Conservation (phyloP, 108 stramenopile species). For the Cyclotella sp. region DNA sequence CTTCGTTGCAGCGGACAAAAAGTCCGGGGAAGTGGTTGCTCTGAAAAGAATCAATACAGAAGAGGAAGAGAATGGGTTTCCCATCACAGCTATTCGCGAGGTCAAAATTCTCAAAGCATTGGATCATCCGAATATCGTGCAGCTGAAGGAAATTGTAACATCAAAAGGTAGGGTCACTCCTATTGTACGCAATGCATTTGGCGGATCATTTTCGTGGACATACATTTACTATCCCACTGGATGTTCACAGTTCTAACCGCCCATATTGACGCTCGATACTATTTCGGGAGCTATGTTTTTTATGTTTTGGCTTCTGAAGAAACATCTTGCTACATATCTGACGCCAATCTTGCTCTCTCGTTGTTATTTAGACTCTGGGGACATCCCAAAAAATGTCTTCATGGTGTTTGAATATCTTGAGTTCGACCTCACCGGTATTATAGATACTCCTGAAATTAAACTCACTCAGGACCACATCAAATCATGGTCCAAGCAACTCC, state of each 20-base stretch:
- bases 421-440: constrained; percentile 88
- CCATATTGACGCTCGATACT: constrained; percentile 68
- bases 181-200: constrained; percentile 6
- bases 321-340: constrained; percentile 44
- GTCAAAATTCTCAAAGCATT: constrained; percentile 93
- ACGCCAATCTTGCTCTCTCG: constrained; percentile 2
- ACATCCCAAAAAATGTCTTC: constrained; percentile 90
- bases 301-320: constrained; percentile 25
- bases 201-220: constrained; percentile 81
- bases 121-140: constrained; percentile 87
- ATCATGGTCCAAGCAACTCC: constrained; percentile 91
- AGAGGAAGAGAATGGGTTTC: constrained; percentile 93
- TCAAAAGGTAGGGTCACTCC: constrained; percentile 80
- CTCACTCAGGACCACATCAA: constrained; percentile 88
- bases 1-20: constrained; percentile 79
- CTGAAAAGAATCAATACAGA: constrained; percentile 92
- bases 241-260: constrained; percentile 84
- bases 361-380: constrained; percentile 61
- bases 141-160: constrained; percentile 90
- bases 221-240: constrained; percentile 61
- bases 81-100: constrained; percentile 94
- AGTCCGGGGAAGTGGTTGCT: constrained; percentile 84
- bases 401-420: constrained; percentile 97
- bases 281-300: constrained; percentile 59
- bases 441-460: constrained; percentile 85